Base-by-base conservation (phyloP, 129 eudicot species). In the Escallonia herrerae region DNA sequence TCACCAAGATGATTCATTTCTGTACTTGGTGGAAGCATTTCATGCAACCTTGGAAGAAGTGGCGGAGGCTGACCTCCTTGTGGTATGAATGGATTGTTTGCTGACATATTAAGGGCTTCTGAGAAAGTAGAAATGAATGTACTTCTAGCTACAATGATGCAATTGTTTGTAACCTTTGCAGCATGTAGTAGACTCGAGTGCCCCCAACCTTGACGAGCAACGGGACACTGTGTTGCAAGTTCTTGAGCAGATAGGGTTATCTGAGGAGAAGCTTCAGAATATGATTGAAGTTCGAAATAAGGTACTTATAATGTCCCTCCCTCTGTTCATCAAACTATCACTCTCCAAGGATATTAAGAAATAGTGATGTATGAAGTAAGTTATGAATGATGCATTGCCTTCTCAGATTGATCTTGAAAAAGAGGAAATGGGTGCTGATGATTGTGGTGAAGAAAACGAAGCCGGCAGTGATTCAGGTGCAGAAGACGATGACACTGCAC, bases 271-370 rank as follows among this genome's bases (percentile, higher is more conserved):
- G 80, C 91, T 89, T 69, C 70, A 78, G 33, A 86, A 82, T 65
- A 94, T 94, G 97, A 80, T 94, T 64, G 99, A 94, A 73, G 99
- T 94, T 75, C 89, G 95, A 95, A 94, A 94, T 77, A 94, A 94
- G 99, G 99, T 94, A 61, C 60, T 47, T 10, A 6, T 37, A 15
- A 63, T 22, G 43, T 44, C 33, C 22, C 37, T 3, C 70, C 55
- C 43, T n/a, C 64, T 22, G 47, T 48, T 38, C 9, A 8, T 13
- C n/a, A n/a, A n/a, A n/a, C n/a, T 13, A 48, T 42, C 37, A 40
- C 6, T 52, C 33, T 40, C 49, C 55, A 22, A 53, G 14, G 12
- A 4, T 55, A 15, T 10, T 8, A 51, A 10, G 5, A 8, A 67
- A 39, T 43, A 22, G 42, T 66, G 46, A 37, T n/a, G 39, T 15